Percentiles rank a stretch among this genome's conserved stretches.
These are phyloP conservation scores for Podospora australis DNA, from an alignment of 495 filamentous ascomycete species.

Conservation along the genomic window DNA sequence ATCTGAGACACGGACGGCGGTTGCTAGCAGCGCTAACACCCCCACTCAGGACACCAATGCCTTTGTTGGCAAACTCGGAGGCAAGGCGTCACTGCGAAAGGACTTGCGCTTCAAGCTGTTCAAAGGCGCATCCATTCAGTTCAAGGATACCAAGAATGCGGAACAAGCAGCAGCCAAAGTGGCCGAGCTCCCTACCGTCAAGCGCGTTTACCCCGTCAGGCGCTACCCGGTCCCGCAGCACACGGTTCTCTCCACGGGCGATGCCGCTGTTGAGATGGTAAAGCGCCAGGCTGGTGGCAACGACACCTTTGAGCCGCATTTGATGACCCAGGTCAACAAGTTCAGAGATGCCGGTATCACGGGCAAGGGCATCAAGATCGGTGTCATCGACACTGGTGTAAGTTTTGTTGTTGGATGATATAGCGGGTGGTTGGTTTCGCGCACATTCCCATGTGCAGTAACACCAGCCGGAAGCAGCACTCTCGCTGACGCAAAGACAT, in stretches of 20 bases:
- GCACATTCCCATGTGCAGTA: too few relatives aligned
- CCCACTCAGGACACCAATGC: slow-evolving; percentile 30
- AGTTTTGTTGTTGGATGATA: too few relatives aligned
- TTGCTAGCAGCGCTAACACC: slow-evolving; percentile 4
- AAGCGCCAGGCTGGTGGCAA: slow-evolving; percentile 28
- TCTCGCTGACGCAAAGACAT: slow-evolving; percentile 12
- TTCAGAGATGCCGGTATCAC: slow-evolving; percentile 37
- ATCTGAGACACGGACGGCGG: slow-evolving; percentile 5
- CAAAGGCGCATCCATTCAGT: slow-evolving; percentile 44
- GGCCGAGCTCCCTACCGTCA: slow-evolving; percentile 35
- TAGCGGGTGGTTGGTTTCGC: too few relatives aligned
- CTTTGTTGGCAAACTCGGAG: slow-evolving; percentile 32
- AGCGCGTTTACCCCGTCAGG: slow-evolving; percentile 41
- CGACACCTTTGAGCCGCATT: slow-evolving; percentile 37
- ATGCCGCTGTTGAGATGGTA: slow-evolving; percentile 22
- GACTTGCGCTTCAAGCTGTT: slow-evolving; percentile 42
- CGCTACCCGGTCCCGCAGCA: slow-evolving; percentile 37
- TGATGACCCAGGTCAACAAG: slow-evolving; percentile 46
- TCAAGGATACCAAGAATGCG: slow-evolving; percentile 35
- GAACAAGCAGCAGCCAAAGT: slow-evolving; percentile 34
- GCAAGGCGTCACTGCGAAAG: slow-evolving; percentile 36
- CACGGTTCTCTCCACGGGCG: slow-evolving; percentile 39
- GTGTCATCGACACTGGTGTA: slow-evolving; percentile 43
- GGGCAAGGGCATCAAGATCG: slow-evolving; percentile 44
- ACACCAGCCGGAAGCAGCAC: too few relatives aligned